phyloP scores from a whole-genome alignment of 2,329 filamentous ascomycete species.

The Botryotinia narcissicola region DNA sequence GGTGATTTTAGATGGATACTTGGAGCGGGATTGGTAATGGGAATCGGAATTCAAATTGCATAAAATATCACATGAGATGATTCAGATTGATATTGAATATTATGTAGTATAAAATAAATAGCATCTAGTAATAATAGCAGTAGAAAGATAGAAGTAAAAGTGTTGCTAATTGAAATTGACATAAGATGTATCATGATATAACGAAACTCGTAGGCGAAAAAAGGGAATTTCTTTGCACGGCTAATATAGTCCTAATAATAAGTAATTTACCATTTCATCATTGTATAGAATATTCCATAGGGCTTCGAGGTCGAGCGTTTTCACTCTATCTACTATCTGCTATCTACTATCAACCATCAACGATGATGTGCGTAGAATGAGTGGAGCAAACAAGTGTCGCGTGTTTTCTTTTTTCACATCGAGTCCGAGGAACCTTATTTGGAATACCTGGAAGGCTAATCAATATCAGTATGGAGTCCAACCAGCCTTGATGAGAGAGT shows the following conservation, averaged over 20 bases:
- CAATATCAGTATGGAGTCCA: not conserved
- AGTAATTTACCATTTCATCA: not conserved
- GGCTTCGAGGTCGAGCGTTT: not conserved
- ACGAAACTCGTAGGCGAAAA: not conserved
- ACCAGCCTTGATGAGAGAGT: not conserved
- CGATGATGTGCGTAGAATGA: constrained; percentile 1
- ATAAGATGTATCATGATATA: not conserved
- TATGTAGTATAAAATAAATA: too few species aligned
- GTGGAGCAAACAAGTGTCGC: not conserved
- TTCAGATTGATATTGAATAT: not conserved
- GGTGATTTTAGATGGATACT: not conserved
- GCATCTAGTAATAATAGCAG: not conserved
- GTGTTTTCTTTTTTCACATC: not conserved
- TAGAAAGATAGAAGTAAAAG: not conserved
- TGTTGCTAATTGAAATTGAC: not conserved
- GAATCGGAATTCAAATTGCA: not conserved
- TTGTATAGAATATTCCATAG: not conserved
- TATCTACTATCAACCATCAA: not conserved
- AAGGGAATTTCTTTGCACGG: not conserved
- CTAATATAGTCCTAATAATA: not conserved
- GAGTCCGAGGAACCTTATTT: not conserved
- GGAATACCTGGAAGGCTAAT: not conserved
- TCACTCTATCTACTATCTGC: not conserved
- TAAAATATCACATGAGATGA: not conserved
- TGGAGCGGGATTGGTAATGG: not conserved